A percentile compares a stretch with the other conserved stretches of the same genome.
Conservation (phyloP, 495 filamentous ascomycete species). For the Penicillium psychrofluorescens region DNA sequence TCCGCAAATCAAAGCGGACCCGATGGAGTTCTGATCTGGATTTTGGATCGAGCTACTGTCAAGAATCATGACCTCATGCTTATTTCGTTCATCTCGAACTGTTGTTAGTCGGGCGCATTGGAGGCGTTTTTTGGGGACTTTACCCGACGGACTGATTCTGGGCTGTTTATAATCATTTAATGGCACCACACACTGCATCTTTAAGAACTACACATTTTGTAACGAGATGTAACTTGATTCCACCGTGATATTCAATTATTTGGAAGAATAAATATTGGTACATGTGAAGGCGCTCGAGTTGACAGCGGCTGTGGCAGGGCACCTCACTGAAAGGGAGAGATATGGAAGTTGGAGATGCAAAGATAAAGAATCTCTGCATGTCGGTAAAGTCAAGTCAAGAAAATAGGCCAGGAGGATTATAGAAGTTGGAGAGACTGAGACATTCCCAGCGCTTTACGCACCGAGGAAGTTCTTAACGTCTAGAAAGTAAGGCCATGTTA, state of each 20-base stretch:
- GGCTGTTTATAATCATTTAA: too few relatives aligned
- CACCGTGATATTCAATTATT: background rate
- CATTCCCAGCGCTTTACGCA: background rate
- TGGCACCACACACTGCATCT: too few relatives aligned
- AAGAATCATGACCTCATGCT: constrained; percentile 11
- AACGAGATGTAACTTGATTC: too few relatives aligned
- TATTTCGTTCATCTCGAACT: too few relatives aligned
- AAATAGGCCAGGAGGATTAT: background rate
- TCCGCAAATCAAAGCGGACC: constrained; percentile 41
- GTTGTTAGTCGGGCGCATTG: too few relatives aligned
- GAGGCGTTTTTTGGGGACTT: too few relatives aligned
- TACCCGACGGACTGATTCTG: too few relatives aligned
- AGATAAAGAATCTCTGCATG: background rate
- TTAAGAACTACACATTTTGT: too few relatives aligned
- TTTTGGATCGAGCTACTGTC: background rate
- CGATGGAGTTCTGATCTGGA: constrained; percentile 43
- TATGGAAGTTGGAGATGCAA: background rate
- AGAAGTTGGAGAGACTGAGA: background rate
- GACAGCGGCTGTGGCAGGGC: background rate
- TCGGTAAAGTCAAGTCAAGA: background rate
- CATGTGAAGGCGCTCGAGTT: background rate
- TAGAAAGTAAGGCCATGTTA: constrained; percentile 14
- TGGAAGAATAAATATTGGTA: background rate
- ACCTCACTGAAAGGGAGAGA: background rate
- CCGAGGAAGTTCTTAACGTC: constrained; percentile 61